Conservation (phyloP, 768 basidiomycete species). For the Auriculariales sp. region DNA sequence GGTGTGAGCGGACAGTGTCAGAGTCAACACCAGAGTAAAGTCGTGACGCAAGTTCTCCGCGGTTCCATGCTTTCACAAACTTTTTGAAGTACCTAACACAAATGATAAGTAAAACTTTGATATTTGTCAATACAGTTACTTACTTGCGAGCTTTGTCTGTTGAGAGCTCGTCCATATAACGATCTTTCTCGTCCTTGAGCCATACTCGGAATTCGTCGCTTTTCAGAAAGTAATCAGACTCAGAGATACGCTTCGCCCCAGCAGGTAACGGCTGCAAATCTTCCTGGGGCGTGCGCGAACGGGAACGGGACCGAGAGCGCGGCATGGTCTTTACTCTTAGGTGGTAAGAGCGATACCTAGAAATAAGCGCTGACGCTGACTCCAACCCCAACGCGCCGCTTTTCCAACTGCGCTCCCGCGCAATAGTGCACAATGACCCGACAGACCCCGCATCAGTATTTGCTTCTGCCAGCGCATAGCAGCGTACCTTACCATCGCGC, state of each 20-base stretch:
- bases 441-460: too few relatives aligned
- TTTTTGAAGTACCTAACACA: constrained; percentile 77
- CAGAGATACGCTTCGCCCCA: constrained; percentile 48
- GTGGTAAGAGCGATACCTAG: too few relatives aligned
- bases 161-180: constrained; percentile 82
- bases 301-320: constrained; percentile 6
- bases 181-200: constrained; percentile 56
- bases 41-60: constrained; percentile 54
- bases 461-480: too few relatives aligned
- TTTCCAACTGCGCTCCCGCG: too few relatives aligned
- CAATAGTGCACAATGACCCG: too few relatives aligned
- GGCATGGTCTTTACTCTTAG: too few relatives aligned
- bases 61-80: constrained; percentile 85
- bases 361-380: too few relatives aligned
- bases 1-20: constrained; percentile 39
- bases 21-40: constrained; percentile 51
- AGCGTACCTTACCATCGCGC: too few relatives aligned
- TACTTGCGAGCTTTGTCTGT: constrained; percentile 70
- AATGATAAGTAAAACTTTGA: constrained; percentile 18
- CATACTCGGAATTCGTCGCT: constrained; percentile 76
- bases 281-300: constrained; percentile 1
- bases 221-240: constrained; percentile 82
- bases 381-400: too few relatives aligned
- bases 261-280: constrained; percentile 33
- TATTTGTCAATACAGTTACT: constrained; percentile 12